Evolutionary conservation across 2,329 filamentous ascomycete genomes (phyloP), one percentile per base, ranked within the genome.

Genomic region (Fusarium coffeatum): DNA sequence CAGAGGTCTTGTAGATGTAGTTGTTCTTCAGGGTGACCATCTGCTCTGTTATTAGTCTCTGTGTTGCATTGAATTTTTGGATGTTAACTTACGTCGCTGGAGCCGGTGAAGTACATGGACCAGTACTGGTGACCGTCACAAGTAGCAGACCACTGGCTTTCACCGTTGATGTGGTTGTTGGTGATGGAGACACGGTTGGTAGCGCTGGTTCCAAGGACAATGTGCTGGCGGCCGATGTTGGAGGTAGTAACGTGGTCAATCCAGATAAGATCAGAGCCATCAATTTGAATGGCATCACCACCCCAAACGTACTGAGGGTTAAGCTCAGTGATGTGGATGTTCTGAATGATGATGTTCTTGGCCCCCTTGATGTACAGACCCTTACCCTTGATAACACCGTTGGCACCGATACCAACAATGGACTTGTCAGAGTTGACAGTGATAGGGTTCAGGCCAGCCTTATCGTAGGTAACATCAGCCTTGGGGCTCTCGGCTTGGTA

Each of bases 71-170:
- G 1, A 4, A 22, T 40, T n/a, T 8, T 0, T 2, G 1, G 5
- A 1, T 5, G 1, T 3, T 15, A 45, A 41, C 61, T 60, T 40
- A 66, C 63, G 73, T 90, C 88, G 75, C 79, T 82, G 57, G 82
- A 81, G 16, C 88, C 88, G 32, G 82, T 83, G 55, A 89, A 82
- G 80, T 87, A 88, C 68, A 89, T 77, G 28, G 79, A 83, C 86
- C 87, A 89, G 83, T 89, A 89, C 78, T 88, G 86, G 76, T 87
- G 83, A 34, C 81, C 82, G 67, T 89, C 81, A 75, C 88, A 90
- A 32, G 83, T 86, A 7, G 88, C 84, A n/a, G 86, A 89, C 79
- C 82, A 89, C 16, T 79, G 73, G 32, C 83, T 83, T 23, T 76
- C 74, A 49, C 88, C 88, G 74, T 90, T 83, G 71, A 90, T 85